Percentiles rank a stretch among this genome's conserved stretches.
phyloP scores from a whole-genome alignment of 805 yeast genomes.

The Wickerhamiella hasegawae region DNA sequence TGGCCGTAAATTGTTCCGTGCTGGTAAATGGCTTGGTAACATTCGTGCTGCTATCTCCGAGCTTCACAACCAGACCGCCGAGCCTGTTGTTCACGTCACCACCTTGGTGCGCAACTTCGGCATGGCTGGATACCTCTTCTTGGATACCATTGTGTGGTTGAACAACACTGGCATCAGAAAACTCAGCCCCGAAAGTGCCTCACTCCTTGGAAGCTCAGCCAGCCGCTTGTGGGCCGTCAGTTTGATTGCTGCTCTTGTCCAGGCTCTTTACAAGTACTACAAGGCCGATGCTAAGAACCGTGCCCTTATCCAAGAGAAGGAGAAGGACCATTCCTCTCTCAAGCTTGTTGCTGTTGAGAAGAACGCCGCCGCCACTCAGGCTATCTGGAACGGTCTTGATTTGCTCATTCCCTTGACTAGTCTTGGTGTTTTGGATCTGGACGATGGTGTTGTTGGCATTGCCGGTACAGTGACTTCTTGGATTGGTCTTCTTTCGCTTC shows the following conservation, averaged over 20 bases:
- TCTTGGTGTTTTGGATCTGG: slow-evolving; percentile 38
- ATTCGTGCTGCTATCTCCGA: slow-evolving; percentile 52
- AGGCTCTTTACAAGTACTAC: slow-evolving; percentile 40
- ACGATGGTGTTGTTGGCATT: slow-evolving; percentile 68
- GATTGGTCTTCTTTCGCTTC: slow-evolving; percentile 39
- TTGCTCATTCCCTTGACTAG: slow-evolving; percentile 58
- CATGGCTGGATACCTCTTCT: slow-evolving; percentile 21
- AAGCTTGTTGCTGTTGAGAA: slow-evolving; percentile 24
- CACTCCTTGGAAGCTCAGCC: slow-evolving; percentile 8
- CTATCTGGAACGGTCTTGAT: slow-evolving; percentile 67
- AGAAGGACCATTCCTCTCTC: slow-evolving; percentile 25
- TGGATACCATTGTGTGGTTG: slow-evolving; percentile 23
- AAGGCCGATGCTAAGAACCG: slow-evolving; percentile 25
- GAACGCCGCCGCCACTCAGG: slow-evolving; percentile 26
- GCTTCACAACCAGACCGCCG: slow-evolving; percentile 53
- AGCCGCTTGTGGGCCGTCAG: slow-evolving; percentile 57
- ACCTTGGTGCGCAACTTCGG: slow-evolving; percentile 22
- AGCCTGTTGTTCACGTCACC: slow-evolving; percentile 35
- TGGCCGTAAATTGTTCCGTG: slow-evolving; percentile 70
- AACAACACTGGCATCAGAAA: slow-evolving; percentile 20
- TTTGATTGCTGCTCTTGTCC: slow-evolving; percentile 42
- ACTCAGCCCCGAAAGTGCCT: slow-evolving; percentile 15
- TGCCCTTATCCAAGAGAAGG: slow-evolving; percentile 10
- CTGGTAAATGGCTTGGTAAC: slow-evolving; percentile 62
- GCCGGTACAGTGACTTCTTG: slow-evolving; percentile 74